Evolutionary conservation across 1,284 basidiomycete genomes (phyloP), one percentile per base, ranked within the genome.

Genomic region (Abortiporus biennis): DNA sequence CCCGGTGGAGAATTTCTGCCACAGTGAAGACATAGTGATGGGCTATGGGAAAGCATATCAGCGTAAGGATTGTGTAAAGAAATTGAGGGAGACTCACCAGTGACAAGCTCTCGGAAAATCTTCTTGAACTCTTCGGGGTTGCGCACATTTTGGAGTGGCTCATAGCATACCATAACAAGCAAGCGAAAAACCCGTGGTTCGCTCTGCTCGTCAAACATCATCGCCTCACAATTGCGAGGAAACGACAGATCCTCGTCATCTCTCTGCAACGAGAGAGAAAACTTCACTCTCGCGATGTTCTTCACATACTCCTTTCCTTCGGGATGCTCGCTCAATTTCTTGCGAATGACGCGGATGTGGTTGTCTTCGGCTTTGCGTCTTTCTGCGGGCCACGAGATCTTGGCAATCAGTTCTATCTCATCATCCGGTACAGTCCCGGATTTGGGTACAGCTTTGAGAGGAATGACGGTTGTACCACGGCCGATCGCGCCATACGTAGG

Each of bases 1-100:
- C 59, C 19, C 54, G 48, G 43, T 62, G 57, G n/a, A 49, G 33
- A 17, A 17, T 34, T 9, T 34, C 19, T 9, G 33, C 33, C 9
- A 9, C 19, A 17, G 33, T 34, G 12, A 11, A 34, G 8, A 17
- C 16, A 11, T 17, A 34, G 16, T 34, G 16, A 34, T 34, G 33
- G 16, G 9, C 33, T 34, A 34, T 9, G 9, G 8, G 33, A 34
- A 17, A 13, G 33, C 12, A 9, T 34, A 13, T 34, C 33, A 34
- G 16, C 19, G 9, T 9, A 17, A 9, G 8, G n/a, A 34, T 34
- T 8, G 33, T 9, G 8, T 17, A 34, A 38, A 27, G 2, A 25
- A 30, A 15, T 4, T 11, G 5, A 25, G 37, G 36, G 16, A 21
- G 13, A 36, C 40, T 8, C 24, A 42, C 40, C 40, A 21, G 13